Conservation (phyloP, 164 flowering plant species). For the Berberis thunbergii region DNA sequence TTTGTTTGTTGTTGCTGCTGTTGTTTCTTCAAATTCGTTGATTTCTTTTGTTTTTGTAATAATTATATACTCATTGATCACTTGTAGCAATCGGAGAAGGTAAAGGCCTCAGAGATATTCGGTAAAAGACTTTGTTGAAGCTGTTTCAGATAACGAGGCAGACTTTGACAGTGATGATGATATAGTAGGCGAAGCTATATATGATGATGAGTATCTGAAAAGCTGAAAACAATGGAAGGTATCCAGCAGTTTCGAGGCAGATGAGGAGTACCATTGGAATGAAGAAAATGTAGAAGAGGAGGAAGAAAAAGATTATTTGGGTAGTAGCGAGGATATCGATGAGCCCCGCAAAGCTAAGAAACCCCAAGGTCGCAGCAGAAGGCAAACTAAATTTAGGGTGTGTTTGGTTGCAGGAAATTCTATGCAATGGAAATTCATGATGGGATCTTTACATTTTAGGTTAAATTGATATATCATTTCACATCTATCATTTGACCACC, state of each 20-base stretch:
- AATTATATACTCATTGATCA: neutral
- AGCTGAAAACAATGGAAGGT: slow-evolving; percentile 50
- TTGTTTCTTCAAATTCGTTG: neutral
- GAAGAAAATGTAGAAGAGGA: slow-evolving; percentile 87
- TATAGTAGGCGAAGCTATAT: slow-evolving; percentile 96
- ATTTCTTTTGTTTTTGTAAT: neutral
- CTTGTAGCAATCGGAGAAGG: slow-evolving; percentile 57
- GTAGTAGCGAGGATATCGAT: slow-evolving; percentile 63
- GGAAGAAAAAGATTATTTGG: slow-evolving; percentile 71
- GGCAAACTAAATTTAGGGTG: slow-evolving; percentile 68
- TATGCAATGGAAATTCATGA: too few species aligned
- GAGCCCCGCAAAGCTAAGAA: slow-evolving; percentile 46
- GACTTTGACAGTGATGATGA: slow-evolving; percentile 91
- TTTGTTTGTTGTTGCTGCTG: neutral
- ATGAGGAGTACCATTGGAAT: slow-evolving; percentile 81
- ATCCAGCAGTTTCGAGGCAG: slow-evolving; percentile 91
- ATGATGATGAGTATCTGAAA: slow-evolving; percentile 86
- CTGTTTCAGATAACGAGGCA: slow-evolving; percentile 68
- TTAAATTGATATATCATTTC: too few species aligned
- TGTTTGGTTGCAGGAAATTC: too few species aligned
- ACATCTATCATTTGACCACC: too few species aligned
- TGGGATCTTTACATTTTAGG: too few species aligned
- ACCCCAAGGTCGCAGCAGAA: slow-evolving; percentile 43
- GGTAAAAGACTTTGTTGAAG: slow-evolving; percentile 67
- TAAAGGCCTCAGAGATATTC: slow-evolving; percentile 90